Percentiles rank a stretch among this genome's conserved stretches.
These are phyloP conservation scores for Septoria linicola DNA, from an alignment of 2,329 filamentous ascomycete species.

Conservation along the genomic window DNA sequence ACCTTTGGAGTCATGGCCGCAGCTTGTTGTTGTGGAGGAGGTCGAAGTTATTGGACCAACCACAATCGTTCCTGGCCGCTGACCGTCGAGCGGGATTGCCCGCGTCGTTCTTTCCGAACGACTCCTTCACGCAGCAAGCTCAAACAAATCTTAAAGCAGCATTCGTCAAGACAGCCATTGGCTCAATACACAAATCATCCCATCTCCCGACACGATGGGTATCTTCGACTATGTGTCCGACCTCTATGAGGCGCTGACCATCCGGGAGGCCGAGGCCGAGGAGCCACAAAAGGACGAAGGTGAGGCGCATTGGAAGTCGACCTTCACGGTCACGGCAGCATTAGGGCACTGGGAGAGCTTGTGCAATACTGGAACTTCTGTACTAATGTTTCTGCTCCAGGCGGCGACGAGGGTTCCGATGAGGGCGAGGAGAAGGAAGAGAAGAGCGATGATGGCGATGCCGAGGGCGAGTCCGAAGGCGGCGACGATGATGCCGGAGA, in stretches of 20 bases:
- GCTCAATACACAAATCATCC: slow-evolving; percentile 17
- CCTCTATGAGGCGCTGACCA: slow-evolving; percentile 64
- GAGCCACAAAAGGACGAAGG: slow-evolving; percentile 51
- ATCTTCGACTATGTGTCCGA: slow-evolving; percentile 64
- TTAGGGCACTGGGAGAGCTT: slow-evolving; percentile 8
- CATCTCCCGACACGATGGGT: slow-evolving; percentile 52
- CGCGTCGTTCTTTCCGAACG: slow-evolving; percentile 1
- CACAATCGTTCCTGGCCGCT: not conserved
- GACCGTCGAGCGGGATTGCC: not conserved
- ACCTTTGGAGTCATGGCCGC: too few relatives aligned
- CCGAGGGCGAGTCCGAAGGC: slow-evolving; percentile 47
- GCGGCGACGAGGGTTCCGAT: slow-evolving; percentile 35
- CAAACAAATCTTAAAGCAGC: slow-evolving; percentile 8
- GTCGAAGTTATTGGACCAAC: not conserved
- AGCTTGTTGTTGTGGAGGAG: too few relatives aligned
- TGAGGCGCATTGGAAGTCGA: slow-evolving; percentile 17
- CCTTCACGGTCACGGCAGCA: not conserved
- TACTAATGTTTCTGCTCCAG: slow-evolving; percentile 7
- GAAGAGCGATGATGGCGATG: slow-evolving; percentile 43
- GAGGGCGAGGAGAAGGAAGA: slow-evolving; percentile 43
- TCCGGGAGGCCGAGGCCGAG: slow-evolving; percentile 61
- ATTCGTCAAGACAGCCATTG: slow-evolving; percentile 26
- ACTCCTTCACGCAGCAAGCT: slow-evolving; percentile 1
- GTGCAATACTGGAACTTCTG: not conserved
- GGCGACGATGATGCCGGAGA: slow-evolving; percentile 58